Conservation (phyloP, 208 protist genomes). For the Leishmania guyanensis region DNA sequence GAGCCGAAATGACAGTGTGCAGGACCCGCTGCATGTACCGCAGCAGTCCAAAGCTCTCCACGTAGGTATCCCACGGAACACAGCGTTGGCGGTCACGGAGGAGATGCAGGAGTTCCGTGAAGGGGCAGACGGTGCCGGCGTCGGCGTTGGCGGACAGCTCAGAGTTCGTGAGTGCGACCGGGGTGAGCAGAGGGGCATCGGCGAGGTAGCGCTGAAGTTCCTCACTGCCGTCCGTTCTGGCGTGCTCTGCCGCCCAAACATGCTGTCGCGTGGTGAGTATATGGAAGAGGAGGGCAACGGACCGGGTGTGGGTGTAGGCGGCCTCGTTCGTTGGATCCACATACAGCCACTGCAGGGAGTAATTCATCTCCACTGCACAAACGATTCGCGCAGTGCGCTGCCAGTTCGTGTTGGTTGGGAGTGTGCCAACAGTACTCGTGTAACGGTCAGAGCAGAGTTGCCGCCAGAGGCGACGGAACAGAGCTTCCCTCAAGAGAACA, state of each 20-base stretch:
- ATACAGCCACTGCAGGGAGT: constrained; percentile 61
- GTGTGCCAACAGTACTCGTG: neutral
- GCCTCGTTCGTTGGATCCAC: constrained; percentile 79
- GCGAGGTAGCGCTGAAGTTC: constrained; percentile 17
- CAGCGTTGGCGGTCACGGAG: constrained; percentile 9
- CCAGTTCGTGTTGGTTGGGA: neutral
- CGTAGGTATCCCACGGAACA: constrained; percentile 46
- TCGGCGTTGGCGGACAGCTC: constrained; percentile 11
- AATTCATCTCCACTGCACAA: constrained; percentile 63
- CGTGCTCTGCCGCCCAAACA: constrained; percentile 8
- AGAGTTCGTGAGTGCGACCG: constrained; percentile 11
- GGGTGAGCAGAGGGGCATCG: constrained; percentile 14
- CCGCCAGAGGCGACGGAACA: constrained; percentile 42
- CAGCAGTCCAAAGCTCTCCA: constrained; percentile 47
- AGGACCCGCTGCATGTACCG: constrained; percentile 30
- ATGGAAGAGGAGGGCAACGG: constrained; percentile 53
- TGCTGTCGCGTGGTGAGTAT: constrained; percentile 24
- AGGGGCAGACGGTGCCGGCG: constrained; percentile 13
- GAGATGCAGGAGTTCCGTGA: constrained; percentile 1
- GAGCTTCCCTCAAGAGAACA: constrained; percentile 44
- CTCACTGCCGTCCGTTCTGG: neutral
- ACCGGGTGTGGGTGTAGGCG: constrained; percentile 61
- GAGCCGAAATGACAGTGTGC: constrained; percentile 21
- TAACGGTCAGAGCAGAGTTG: neutral
- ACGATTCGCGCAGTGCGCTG: constrained; percentile 17